Base-by-base conservation (phyloP, 805 yeast genomes). In the Wickerhamiella australiensis region DNA sequence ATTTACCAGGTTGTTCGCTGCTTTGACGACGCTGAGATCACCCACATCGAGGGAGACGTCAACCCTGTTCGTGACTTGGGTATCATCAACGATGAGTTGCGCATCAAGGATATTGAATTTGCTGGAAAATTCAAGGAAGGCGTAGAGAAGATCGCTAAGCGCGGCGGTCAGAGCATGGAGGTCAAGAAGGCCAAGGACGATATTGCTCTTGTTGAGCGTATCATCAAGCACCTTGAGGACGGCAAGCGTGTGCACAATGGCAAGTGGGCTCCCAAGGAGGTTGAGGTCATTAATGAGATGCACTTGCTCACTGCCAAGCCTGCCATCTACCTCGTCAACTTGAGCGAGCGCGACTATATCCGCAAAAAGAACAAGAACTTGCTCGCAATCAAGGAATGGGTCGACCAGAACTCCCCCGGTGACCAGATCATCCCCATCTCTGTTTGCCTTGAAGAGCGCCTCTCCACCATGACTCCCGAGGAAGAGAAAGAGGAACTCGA, bases 1-100 rank as follows among this genome's bases (percentile, higher is more conserved):
- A 82, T 92, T 57, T 92, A 84, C 72, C 97, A 92, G 72, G 95
- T 92, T 56, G 97, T 92, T 46, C 82, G 98, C 70, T 85, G 95
- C 70, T 92, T 92, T 63, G 95, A 87, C 64, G 98, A 92, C 68
- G 94, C 96, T 35, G 98, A 92, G 65, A 92, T 92, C 61, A 87
- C 88, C 60, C 98, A 92, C 70, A 84, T 92, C 61, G 95, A 87
- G 71, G 92, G 92, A 65, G 96, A 88, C 61, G 98, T 92, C 54
- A 80, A 92, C 69, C 98, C 98, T 56, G 80, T 78, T 47, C 85
- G 95, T 65, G 98, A 92, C 70, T 77, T 92, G 70, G 92, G 85
- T 57, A 90, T 92, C 65, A 85, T 92, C 65, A 75, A 76, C 58
- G 85, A 83, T 56, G 98, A 92, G 73, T 78, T 92, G 68, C 82